A percentile compares a stretch with the other conserved stretches of the same genome.
Conservation (phyloP, 208 protist genomes). For the Spongospora subterranea region DNA sequence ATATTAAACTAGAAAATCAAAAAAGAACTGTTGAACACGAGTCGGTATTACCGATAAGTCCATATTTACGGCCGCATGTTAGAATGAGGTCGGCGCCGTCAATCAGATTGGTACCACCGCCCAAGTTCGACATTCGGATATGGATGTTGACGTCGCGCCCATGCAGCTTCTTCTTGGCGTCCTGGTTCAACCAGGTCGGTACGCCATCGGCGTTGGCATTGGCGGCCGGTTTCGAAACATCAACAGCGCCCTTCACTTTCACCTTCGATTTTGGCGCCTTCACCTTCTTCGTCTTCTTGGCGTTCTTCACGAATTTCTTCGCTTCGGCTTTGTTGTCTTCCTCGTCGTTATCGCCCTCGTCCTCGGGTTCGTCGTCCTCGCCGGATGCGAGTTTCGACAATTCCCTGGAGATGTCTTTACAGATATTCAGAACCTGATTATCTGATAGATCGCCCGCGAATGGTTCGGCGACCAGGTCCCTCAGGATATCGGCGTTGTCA, state of each 20-base stretch:
- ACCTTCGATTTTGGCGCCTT: constrained; percentile 35
- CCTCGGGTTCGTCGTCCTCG: background rate
- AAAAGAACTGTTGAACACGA: no score
- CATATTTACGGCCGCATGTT: constrained; percentile 30
- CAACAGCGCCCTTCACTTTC: constrained; percentile 10
- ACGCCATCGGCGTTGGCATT: background rate
- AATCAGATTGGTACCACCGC: constrained; percentile 49
- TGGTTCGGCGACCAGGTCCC: constrained; percentile 19
- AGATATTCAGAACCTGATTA: background rate
- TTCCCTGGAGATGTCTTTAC: constrained; percentile 55
- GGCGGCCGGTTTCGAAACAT: background rate
- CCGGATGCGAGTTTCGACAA: background rate
- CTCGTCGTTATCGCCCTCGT: background rate
- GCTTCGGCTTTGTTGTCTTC: background rate
- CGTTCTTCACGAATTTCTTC: constrained; percentile 47
- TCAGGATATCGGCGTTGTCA: constrained; percentile 2
- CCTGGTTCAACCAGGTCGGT: background rate
- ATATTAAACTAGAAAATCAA: no score
- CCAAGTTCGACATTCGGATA: constrained; percentile 48
- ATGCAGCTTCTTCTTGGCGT: constrained; percentile 46
- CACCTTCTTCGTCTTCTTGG: constrained; percentile 14
- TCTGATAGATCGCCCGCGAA: constrained; percentile 1
- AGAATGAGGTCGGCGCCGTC: constrained; percentile 31
- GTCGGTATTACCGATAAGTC: constrained; percentile 28
- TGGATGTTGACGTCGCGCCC: constrained; percentile 30